These are phyloP conservation scores for Scheffersomyces insectosa DNA, from an alignment of 1,139 yeast species.

Conservation along the genomic window DNA sequence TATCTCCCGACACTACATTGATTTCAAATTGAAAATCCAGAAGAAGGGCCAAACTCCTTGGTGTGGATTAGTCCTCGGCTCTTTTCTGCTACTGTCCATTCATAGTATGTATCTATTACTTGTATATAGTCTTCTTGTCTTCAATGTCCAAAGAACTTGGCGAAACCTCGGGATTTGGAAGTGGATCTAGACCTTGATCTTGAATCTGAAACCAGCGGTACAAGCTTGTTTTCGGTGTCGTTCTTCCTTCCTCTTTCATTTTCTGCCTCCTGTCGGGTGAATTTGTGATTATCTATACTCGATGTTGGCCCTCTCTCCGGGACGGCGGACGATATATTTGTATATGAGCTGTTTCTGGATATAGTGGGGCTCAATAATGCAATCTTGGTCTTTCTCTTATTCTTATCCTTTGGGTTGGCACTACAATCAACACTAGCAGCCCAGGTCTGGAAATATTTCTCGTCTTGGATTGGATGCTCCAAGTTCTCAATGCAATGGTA, in stretches of 20 bases:
- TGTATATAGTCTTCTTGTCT: too few species aligned
- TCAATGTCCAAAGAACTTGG: constrained; percentile 16
- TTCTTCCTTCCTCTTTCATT: constrained; percentile 14
- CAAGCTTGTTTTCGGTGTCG: constrained; percentile 4
- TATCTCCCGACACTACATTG: too few species aligned
- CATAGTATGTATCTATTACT: too few species aligned
- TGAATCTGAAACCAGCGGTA: constrained; percentile 3
- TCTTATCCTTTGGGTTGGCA: constrained; percentile 2
- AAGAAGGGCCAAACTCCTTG: too few species aligned
- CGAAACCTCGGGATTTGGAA: constrained; percentile 20
- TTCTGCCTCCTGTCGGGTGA: constrained; percentile 3
- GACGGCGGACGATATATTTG: constrained; percentile 14
- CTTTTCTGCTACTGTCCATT: too few species aligned
- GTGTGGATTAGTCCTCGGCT: too few species aligned
- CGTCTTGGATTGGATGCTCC: constrained; percentile 26
- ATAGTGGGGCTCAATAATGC: constrained; percentile 8
- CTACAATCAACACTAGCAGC: constrained; percentile 21
- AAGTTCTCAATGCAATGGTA: constrained; percentile 38
- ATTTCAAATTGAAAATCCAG: too few species aligned
- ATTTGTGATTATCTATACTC: too few species aligned
- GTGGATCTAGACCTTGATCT: constrained; percentile 19
- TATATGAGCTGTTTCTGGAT: constrained; percentile 12
- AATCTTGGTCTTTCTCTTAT: constrained; percentile 7
- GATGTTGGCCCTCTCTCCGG: constrained; percentile 9
- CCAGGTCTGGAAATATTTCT: constrained; percentile 34